phyloP scores from a whole-genome alignment of 1,284 basidiomycete genomes.

The Volvariella surrecta region DNA sequence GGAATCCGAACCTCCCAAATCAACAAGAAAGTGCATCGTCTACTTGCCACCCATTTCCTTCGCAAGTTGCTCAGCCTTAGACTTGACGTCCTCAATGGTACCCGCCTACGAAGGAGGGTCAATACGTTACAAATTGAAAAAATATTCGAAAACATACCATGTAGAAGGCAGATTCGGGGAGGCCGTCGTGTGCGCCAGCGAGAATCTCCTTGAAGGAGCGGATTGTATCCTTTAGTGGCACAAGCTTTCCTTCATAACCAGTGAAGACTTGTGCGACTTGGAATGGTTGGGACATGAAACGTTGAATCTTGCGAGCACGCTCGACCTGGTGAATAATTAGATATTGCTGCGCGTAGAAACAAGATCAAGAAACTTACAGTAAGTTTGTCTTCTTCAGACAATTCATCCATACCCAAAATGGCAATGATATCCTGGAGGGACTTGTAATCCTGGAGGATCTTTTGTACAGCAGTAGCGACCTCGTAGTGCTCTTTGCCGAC shows the following conservation, averaged over 20 bases:
- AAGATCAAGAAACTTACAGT: conserved; percentile 63
- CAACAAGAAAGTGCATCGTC: neutral
- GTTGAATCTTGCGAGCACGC: conserved; percentile 86
- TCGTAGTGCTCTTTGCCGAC: conserved; percentile 91
- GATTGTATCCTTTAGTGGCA: conserved; percentile 87
- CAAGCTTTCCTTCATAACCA: conserved; percentile 95
- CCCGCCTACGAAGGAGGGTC: conserved; percentile 41
- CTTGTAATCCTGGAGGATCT: conserved; percentile 99
- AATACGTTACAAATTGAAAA: neutral
- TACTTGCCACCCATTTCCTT: conserved; percentile 77
- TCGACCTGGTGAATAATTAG: conserved; percentile 48
- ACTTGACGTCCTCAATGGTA: conserved; percentile 91
- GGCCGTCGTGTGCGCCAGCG: conserved; percentile 76
- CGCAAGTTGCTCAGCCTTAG: conserved; percentile 93
- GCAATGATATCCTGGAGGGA: conserved; percentile 96
- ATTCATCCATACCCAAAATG: conserved; percentile 99
- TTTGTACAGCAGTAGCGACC: conserved; percentile 92
- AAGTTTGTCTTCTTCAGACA: conserved; percentile 99
- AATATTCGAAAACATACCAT: conserved; percentile 41
- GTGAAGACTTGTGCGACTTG: conserved; percentile 99
- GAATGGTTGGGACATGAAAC: conserved; percentile 99
- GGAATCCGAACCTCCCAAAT: no score
- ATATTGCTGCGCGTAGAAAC: conserved; percentile 6
- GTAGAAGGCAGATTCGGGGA: conserved; percentile 94
- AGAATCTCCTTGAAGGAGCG: conserved; percentile 97